These are phyloP conservation scores for Carex sylvatica DNA, from an alignment of 202 grass and related monocot species.

Conservation along the genomic window DNA sequence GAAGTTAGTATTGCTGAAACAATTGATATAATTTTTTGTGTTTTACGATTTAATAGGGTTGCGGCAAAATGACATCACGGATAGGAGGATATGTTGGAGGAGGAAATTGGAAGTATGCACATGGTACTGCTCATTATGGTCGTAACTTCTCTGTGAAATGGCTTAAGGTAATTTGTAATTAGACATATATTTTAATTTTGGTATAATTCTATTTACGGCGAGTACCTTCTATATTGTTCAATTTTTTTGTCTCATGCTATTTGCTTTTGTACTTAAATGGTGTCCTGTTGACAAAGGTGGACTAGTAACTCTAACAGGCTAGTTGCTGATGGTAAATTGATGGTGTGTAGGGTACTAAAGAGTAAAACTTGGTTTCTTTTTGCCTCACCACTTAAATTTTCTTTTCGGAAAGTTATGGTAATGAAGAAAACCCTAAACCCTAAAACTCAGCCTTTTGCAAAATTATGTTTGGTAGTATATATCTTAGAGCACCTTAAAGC, in stretches of 20 bases:
- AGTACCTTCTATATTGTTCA: background rate
- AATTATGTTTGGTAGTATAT: background rate
- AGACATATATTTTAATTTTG: constrained; percentile 2
- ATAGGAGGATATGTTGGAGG: constrained; percentile 94
- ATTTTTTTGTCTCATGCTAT: background rate
- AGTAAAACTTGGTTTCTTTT: background rate
- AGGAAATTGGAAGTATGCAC: constrained; percentile 99
- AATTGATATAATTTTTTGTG: constrained; percentile 23
- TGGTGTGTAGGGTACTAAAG: background rate
- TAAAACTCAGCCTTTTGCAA: background rate
- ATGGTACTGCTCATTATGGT: constrained; percentile 93
- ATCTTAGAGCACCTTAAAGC: background rate
- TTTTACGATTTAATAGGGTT: constrained; percentile 58
- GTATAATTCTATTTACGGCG: constrained; percentile 27
- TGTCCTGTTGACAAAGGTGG: background rate
- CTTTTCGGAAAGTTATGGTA: background rate
- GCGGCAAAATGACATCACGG: constrained; percentile 97
- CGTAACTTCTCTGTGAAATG: constrained; percentile 96
- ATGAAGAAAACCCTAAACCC: background rate
- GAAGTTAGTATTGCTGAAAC: constrained; percentile 4
- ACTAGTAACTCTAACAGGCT: background rate
- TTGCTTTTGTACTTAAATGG: background rate
- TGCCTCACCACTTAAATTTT: background rate
- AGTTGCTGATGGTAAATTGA: background rate
- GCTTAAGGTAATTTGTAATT: constrained; percentile 70